phyloP scores from a whole-genome alignment of 1,139 yeast genomes.

The Candida gigantensis region DNA sequence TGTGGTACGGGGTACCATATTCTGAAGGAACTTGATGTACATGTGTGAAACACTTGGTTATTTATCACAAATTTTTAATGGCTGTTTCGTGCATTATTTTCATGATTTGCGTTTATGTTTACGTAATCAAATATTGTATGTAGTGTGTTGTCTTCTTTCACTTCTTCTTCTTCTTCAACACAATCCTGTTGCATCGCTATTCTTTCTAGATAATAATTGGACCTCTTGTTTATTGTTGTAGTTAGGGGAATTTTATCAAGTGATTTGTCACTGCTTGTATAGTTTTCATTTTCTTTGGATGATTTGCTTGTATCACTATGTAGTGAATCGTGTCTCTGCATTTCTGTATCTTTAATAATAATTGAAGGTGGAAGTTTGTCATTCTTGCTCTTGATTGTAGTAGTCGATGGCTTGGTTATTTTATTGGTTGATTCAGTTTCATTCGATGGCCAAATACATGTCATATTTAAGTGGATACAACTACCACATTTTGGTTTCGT shows the following conservation, averaged over 20 bases:
- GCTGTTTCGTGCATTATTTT: too few species aligned
- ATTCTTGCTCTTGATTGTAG: neutral
- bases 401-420: too few species aligned
- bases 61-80: too few species aligned
- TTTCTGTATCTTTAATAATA: too few species aligned
- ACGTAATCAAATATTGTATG: neutral
- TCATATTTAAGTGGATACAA: constrained; percentile 15
- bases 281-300: neutral
- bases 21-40: too few species aligned
- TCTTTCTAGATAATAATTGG: constrained; percentile 27
- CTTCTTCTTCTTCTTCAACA: constrained; percentile 27
- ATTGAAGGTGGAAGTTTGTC: neutral
- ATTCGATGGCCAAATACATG: neutral
- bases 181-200: constrained; percentile 48
- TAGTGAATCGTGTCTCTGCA: too few species aligned
- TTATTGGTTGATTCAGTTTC: too few species aligned
- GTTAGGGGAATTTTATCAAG: too few species aligned
- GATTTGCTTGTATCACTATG: too few species aligned
- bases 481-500: constrained; percentile 24
- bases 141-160: too few species aligned
- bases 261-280: neutral
- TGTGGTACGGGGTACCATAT: too few species aligned
- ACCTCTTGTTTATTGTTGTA: constrained; percentile 5
- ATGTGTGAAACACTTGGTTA: too few species aligned
- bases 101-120: neutral